phyloP scores from a whole-genome alignment of 768 basidiomycete species.

The Hygrophoropsis aurantiaca region DNA sequence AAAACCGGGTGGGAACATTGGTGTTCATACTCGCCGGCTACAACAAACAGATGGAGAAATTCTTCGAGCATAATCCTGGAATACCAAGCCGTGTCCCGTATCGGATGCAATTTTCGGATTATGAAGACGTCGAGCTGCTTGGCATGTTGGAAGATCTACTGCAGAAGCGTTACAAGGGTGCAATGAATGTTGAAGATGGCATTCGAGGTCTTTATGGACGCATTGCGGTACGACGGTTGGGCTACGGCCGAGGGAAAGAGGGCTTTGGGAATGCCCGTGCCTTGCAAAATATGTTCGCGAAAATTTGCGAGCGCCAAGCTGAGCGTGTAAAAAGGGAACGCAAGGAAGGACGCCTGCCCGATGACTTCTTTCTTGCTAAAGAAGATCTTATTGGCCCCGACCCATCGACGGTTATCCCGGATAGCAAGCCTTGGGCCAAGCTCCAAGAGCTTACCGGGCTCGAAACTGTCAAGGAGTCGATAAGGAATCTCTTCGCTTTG shows the following conservation, averaged over 20 bases:
- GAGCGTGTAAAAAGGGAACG: constrained; percentile 44
- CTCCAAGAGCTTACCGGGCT: constrained; percentile 57
- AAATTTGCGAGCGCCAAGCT: constrained; percentile 54
- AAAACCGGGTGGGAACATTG: constrained; percentile 61
- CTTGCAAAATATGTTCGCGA: constrained; percentile 48
- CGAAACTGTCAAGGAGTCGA: constrained; percentile 53
- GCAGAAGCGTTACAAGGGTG: constrained; percentile 43
- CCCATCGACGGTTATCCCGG: constrained; percentile 46
- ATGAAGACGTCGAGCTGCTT: constrained; percentile 55
- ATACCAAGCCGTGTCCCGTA: constrained; percentile 68
- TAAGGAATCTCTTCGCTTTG: constrained; percentile 45
- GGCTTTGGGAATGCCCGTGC: constrained; percentile 73
- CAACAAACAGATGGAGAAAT: constrained; percentile 70
- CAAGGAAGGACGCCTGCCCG: constrained; percentile 32
- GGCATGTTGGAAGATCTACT: constrained; percentile 52
- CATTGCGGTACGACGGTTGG: constrained; percentile 60
- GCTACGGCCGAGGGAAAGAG: constrained; percentile 52
- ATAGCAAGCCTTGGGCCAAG: constrained; percentile 50
- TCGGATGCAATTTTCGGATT: constrained; percentile 58
- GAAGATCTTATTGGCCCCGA: constrained; percentile 69
- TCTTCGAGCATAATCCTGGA: constrained; percentile 77
- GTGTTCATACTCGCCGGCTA: constrained; percentile 76
- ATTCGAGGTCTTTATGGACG: constrained; percentile 52
- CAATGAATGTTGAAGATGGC: constrained; percentile 58
- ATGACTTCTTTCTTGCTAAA: constrained; percentile 51